Conservation (phyloP, 202 grass and related monocot species). For the Zizania palustris region DNA sequence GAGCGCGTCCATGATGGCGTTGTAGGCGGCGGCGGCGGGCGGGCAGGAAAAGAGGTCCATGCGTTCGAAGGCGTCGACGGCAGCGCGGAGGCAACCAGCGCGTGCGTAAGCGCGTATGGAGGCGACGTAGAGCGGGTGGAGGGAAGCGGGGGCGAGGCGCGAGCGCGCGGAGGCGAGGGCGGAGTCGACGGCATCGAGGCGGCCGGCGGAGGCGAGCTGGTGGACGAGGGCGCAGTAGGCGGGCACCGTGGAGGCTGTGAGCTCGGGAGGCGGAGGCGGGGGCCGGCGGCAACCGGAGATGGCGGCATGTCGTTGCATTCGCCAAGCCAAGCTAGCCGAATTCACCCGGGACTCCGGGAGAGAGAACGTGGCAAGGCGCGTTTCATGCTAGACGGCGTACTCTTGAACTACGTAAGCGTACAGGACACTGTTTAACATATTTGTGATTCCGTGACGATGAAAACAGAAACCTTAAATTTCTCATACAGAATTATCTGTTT, state of each 20-base stretch:
- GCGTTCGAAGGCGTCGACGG: slow-evolving; percentile 86
- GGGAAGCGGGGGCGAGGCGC: slow-evolving; percentile 41
- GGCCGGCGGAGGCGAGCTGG: slow-evolving; percentile 54
- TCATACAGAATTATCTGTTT: no score
- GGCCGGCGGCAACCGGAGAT: neutral
- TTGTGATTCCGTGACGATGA: no score
- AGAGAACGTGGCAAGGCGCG: no score
- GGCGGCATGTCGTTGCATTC: slow-evolving; percentile 7
- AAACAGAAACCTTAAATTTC: no score
- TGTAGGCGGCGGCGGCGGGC: slow-evolving; percentile 71
- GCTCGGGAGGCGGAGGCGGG: neutral
- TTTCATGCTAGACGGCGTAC: no score
- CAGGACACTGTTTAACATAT: no score
- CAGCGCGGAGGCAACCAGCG: slow-evolving; percentile 60
- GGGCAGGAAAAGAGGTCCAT: slow-evolving; percentile 84
- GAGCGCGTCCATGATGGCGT: slow-evolving; percentile 84
- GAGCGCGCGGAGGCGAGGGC: slow-evolving; percentile 55
- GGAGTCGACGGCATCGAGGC: slow-evolving; percentile 47
- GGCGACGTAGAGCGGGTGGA: slow-evolving; percentile 64
- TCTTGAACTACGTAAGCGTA: no score
- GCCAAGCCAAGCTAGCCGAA: no score
- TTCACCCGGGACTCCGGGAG: no score
- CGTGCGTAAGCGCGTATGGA: slow-evolving; percentile 62
- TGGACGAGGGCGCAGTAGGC: slow-evolving; percentile 51
- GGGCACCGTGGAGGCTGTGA: slow-evolving; percentile 34